phyloP scores from a whole-genome alignment of 2,329 filamentous ascomycete species.

The Macrophomina tecta region DNA sequence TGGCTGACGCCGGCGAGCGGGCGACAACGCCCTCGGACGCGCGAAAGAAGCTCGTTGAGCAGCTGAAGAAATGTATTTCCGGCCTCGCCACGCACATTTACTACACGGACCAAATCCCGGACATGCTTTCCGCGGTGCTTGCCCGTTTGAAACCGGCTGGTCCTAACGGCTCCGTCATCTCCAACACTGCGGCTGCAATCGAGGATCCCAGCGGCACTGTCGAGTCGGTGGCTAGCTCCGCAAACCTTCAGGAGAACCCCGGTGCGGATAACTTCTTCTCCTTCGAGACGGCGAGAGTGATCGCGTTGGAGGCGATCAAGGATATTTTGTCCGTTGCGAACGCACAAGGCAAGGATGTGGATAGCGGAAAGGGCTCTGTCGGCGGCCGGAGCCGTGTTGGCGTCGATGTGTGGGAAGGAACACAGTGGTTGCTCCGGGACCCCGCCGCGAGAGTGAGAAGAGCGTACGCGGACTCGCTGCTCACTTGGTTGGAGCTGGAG shows the following conservation, averaged over 20 bases:
- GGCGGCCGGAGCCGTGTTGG: conserved; percentile 73
- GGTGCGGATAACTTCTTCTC: conserved; percentile 66
- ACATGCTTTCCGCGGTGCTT: conserved; percentile 87
- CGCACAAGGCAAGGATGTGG: conserved; percentile 54
- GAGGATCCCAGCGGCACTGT: conserved; percentile 58
- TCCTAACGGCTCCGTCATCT: conserved; percentile 47
- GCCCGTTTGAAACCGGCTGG: conserved; percentile 73
- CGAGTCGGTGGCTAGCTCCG: conserved; percentile 54
- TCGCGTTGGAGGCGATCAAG: conserved; percentile 79
- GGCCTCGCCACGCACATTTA: conserved; percentile 93
- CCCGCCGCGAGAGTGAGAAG: conserved; percentile 77
- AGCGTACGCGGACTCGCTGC: conserved; percentile 82
- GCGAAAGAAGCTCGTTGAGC: conserved; percentile 68
- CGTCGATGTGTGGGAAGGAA: conserved; percentile 91
- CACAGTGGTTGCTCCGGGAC: conserved; percentile 88
- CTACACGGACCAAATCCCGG: conserved; percentile 93
- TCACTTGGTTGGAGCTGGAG: conserved; percentile 86
- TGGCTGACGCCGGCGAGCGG: conserved; percentile 18
- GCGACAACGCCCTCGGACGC: conserved; percentile 52
- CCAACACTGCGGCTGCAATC: conserved; percentile 55
- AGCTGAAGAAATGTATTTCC: conserved; percentile 84
- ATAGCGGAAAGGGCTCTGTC: conserved; percentile 57
- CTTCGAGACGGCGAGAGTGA: conserved; percentile 65
- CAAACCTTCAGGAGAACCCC: conserved; percentile 59
- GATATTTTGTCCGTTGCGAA: conserved; percentile 84